Conservation (phyloP, 495 filamentous ascomycete genomes). For the Aspergillus nanangensis region DNA sequence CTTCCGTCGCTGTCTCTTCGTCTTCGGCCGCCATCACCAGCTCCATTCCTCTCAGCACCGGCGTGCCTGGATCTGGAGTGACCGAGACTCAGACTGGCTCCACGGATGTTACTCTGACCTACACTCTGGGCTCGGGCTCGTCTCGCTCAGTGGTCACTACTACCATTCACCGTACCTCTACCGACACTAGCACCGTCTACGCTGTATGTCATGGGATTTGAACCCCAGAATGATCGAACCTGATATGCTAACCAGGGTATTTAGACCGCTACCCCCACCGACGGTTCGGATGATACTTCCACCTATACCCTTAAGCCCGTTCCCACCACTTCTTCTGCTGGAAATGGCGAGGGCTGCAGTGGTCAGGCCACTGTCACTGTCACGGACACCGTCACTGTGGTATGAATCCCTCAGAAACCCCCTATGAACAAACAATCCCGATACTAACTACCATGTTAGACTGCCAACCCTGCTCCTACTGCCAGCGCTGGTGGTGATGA, state of each 20-base stretch:
- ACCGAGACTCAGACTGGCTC: slow-evolving; percentile 6
- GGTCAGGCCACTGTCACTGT: slow-evolving; percentile 37
- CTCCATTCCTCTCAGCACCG: slow-evolving; percentile 18
- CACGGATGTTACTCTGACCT: slow-evolving; percentile 51
- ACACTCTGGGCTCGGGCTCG: slow-evolving; percentile 52
- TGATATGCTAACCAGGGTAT: slow-evolving; percentile 7
- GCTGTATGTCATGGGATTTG: slow-evolving; percentile 26
- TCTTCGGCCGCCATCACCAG: slow-evolving; percentile 1
- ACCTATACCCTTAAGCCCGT: not conserved
- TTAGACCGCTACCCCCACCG: slow-evolving; percentile 17
- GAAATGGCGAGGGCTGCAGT: slow-evolving; percentile 11
- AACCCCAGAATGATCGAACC: not conserved
- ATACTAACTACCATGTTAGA: slow-evolving; percentile 3
- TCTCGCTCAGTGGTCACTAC: slow-evolving; percentile 54
- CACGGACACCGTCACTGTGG: slow-evolving; percentile 38
- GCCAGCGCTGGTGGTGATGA: slow-evolving; percentile 8
- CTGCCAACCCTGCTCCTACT: slow-evolving; percentile 11
- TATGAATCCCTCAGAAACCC: slow-evolving; percentile 16
- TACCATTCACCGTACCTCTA: slow-evolving; percentile 47
- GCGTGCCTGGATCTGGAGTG: slow-evolving; percentile 6
- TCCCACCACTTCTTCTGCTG: slow-evolving; percentile 7
- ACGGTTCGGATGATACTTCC: not conserved
- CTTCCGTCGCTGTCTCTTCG: slow-evolving; percentile 9
- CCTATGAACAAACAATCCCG: no score
- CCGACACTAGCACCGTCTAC: slow-evolving; percentile 32